Evolutionary conservation across 371 early-diverging fungal species (phyloP).

Genomic region (Mortierella sp.): DNA sequence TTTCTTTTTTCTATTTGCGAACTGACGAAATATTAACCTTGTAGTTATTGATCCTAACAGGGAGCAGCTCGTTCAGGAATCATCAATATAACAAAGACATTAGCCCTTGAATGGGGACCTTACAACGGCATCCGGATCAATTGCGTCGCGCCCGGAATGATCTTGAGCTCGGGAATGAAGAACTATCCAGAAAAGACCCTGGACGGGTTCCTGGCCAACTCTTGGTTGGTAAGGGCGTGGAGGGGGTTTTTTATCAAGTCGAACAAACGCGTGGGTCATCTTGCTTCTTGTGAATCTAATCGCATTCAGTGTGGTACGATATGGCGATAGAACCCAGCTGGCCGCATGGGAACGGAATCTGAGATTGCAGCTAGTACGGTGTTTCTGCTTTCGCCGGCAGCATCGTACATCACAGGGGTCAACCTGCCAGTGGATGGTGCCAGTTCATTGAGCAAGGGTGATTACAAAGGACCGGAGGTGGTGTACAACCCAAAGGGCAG

Average conservation of each 20-base stretch:
- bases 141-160: slow-evolving; percentile 67
- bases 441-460: slow-evolving; percentile 53
- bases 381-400: slow-evolving; percentile 60
- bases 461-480: slow-evolving; percentile 42
- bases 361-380: slow-evolving; percentile 61
- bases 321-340: slow-evolving; percentile 54
- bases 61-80: slow-evolving; percentile 50
- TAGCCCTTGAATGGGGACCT: slow-evolving; percentile 64
- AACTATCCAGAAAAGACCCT: slow-evolving; percentile 59
- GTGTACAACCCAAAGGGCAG: slow-evolving; percentile 51
- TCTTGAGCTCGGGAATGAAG: slow-evolving; percentile 62
- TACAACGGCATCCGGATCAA: slow-evolving; percentile 62
- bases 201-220: slow-evolving; percentile 28
- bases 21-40: not conserved
- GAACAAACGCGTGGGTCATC: no score
- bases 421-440: slow-evolving; percentile 55
- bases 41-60: slow-evolving; percentile 11
- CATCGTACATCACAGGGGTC: slow-evolving; percentile 59
- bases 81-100: slow-evolving; percentile 60
- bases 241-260: no score
- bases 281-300: no score
- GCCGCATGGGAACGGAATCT: slow-evolving; percentile 64
- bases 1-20: not conserved
- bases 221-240: slow-evolving; percentile 56
- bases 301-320: no score